Evolutionary conservation across 495 filamentous ascomycete genomes (phyloP), one percentile per base, ranked within the genome.

Genomic region (Penicillium malachiteum): DNA sequence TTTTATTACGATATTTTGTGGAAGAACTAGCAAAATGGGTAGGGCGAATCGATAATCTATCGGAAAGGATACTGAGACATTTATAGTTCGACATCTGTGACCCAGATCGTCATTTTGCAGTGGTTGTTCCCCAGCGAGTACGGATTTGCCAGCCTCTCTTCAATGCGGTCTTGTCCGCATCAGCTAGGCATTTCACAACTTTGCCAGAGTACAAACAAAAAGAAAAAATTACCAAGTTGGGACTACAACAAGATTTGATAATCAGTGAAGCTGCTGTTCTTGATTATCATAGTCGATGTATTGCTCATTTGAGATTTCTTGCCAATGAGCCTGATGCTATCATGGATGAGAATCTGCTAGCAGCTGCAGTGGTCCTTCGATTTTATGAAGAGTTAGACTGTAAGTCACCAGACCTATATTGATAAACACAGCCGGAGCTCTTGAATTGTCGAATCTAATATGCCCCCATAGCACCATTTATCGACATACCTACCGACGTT

Each of bases 291-390:
- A 60, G 50, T 21, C 50, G 56, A 49, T 58, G 41, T 31, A 62
- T 62, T 17, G 40, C 55, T 3, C 54, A 63, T 37, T 56, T 73
- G 10, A 45, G 68, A 13, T 48, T 57, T 34, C 47, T 64, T 26
- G 54, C 57, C 18, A 50, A 60, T 34, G 62, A 70, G 38, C 48
- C 58, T 10, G 50, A 58, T 31, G 56, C 62, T 10, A 53, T 71
- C n/a, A 61, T 65, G 52, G 69, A 65, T 45, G 62, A 62, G 52
- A 65, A 61, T 48, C 48, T 65, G 14, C 48, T 65, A 11, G 52
- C 58, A 8, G 56, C 62, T 11, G 59, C 57, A 5, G 62, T 65
- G 7, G 45, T 58, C 12, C 44, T 62, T 1, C 48, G 62, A 11
- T 65, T 65, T 33, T 62, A 62, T 26, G 62, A 65, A 54, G 57